These are phyloP conservation scores for Panaeolus cyanescens DNA, from an alignment of 768 basidiomycete species.

Conservation along the genomic window DNA sequence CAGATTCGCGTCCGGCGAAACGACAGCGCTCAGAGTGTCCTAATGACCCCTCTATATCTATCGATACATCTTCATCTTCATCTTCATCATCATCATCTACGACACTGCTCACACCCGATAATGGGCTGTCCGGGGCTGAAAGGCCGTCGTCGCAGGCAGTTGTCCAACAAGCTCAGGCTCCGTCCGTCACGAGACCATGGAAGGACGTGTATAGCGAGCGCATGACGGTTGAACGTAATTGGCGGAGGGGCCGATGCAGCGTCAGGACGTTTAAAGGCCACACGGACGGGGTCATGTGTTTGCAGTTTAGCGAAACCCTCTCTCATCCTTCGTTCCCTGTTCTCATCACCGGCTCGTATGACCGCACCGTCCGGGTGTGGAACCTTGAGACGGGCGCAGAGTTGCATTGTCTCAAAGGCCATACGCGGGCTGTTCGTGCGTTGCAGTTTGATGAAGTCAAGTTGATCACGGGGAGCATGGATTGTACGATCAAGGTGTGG, in stretches of 20 bases:
- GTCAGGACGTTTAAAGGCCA: conserved; percentile 90
- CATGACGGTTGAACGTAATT: conserved; percentile 95
- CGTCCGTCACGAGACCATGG: conserved; percentile 84
- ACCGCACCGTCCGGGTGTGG: conserved; percentile 93
- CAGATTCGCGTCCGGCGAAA: conserved; percentile 43
- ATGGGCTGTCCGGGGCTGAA: too few relatives aligned
- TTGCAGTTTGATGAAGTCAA: conserved; percentile 96
- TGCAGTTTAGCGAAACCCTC: conserved; percentile 89
- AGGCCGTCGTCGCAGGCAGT: too few relatives aligned
- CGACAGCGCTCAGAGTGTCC: conserved; percentile 45
- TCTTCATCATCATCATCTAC: conserved; percentile 13
- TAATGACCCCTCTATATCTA: too few relatives aligned
- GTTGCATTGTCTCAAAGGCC: conserved; percentile 83
- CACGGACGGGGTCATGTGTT: conserved; percentile 95
- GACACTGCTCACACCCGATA: conserved; percentile 9
- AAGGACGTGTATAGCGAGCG: conserved; percentile 98
- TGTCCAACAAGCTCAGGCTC: conserved; percentile 33
- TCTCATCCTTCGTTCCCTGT: conserved; percentile 86
- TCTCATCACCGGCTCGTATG: conserved; percentile 97
- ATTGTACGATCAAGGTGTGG: conserved; percentile 94
- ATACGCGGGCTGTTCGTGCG: conserved; percentile 88
- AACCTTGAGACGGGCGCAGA: conserved; percentile 91
- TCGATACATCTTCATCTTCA: too few relatives aligned
- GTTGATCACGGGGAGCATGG: conserved; percentile 96
- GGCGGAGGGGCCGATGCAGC: conserved; percentile 90